Evolutionary conservation across 2,329 filamentous ascomycete genomes (phyloP).

Genomic region (Tolypocladium sp.): DNA sequence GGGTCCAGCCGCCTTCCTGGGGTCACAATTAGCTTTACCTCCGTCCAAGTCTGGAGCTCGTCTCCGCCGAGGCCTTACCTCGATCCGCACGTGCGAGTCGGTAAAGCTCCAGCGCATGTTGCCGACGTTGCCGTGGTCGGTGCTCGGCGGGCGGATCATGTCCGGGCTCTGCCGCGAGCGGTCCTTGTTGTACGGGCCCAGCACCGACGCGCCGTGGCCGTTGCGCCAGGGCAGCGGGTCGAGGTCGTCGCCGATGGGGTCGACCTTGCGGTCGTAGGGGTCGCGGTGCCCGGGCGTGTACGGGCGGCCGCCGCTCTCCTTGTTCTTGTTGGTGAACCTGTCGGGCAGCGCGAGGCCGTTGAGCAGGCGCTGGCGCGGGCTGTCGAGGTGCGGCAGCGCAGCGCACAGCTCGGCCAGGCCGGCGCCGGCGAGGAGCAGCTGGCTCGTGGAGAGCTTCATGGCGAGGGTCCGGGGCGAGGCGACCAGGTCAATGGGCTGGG

Average conservation of each 20-base stretch:
- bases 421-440: conserved; percentile 17
- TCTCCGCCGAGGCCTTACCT: too few species aligned
- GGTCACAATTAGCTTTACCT: background rate
- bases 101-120: conserved; percentile 68
- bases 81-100: conserved; percentile 54
- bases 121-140: conserved; percentile 59
- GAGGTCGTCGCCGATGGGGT: conserved; percentile 49
- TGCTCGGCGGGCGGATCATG: conserved; percentile 61
- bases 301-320: conserved; percentile 26
- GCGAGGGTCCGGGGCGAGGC: background rate
- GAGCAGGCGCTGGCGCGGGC: conserved; percentile 44
- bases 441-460: conserved; percentile 17
- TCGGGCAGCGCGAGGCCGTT: conserved; percentile 37
- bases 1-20: conserved; percentile 60
- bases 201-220: conserved; percentile 53
- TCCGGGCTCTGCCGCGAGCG: conserved; percentile 64
- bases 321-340: conserved; percentile 27
- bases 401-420: conserved; percentile 8
- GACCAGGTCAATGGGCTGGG: background rate
- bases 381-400: conserved; percentile 31
- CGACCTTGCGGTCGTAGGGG: conserved; percentile 53
- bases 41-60: too few species aligned
- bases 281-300: conserved; percentile 53
- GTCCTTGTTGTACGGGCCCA: conserved; percentile 61
- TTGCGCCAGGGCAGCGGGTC: conserved; percentile 58